Conservation (phyloP, 148 eudicot species). For the Diospyros kaki region DNA sequence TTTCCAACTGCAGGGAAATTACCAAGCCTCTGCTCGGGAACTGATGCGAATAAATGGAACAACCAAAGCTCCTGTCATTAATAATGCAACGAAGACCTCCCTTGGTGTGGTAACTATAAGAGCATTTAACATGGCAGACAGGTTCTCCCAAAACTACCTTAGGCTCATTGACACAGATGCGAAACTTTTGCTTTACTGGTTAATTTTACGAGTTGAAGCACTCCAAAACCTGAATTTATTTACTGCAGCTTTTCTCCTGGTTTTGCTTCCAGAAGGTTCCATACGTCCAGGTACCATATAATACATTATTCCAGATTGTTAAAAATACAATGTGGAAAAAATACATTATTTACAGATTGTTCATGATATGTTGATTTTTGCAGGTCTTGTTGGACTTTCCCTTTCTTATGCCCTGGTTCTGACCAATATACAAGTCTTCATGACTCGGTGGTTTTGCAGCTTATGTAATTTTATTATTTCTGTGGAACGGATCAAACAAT, state of each 20-base stretch:
- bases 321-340: not conserved
- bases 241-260: constrained; percentile 47
- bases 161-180: constrained; percentile 71
- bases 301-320: too few relatives aligned
- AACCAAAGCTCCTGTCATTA: constrained; percentile 68
- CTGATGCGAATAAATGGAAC: constrained; percentile 70
- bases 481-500: constrained; percentile 70
- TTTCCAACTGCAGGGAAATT: constrained; percentile 36
- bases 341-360: not conserved
- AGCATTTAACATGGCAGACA: constrained; percentile 48
- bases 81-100: constrained; percentile 56
- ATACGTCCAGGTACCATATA: constrained; percentile 55
- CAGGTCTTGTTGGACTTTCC: constrained; percentile 80
- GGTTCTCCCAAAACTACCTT: constrained; percentile 43
- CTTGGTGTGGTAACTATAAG: constrained; percentile 64
- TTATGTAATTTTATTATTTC: constrained; percentile 59
- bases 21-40: constrained; percentile 60
- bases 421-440: constrained; percentile 46
- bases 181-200: constrained; percentile 60
- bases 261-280: constrained; percentile 48
- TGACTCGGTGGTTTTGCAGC: constrained; percentile 51
- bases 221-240: constrained; percentile 63
- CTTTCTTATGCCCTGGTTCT: constrained; percentile 66
- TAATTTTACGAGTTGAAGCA: constrained; percentile 55
- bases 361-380: not conserved